Conservation (phyloP, 2,329 filamentous ascomycete genomes). For the Fusarium annulatum region DNA sequence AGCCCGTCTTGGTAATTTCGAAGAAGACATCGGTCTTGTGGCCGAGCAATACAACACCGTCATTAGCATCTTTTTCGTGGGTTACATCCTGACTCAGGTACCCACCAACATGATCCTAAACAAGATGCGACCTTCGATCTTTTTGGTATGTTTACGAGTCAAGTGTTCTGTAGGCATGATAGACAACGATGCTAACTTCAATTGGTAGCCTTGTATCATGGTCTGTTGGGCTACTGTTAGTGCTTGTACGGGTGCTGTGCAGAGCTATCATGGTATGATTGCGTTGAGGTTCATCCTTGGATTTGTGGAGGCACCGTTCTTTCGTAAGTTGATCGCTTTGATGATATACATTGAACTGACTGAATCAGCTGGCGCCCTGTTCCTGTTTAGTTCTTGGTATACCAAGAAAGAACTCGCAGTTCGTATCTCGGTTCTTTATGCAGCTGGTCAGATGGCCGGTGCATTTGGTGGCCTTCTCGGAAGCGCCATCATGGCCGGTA, state of each 20-base stretch:
- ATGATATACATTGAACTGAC: too few species aligned
- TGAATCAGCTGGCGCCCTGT: neutral
- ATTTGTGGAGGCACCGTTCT: constrained; percentile 14
- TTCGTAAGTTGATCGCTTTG: neutral
- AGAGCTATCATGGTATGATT: constrained; percentile 7
- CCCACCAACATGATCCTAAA: constrained; percentile 64
- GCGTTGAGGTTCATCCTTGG: constrained; percentile 15
- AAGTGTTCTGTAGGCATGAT: neutral
- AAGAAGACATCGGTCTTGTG: constrained; percentile 20
- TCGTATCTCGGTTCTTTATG: constrained; percentile 74
- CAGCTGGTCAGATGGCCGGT: constrained; percentile 75
- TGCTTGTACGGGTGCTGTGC: constrained; percentile 50
- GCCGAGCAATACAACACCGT: constrained; percentile 16
- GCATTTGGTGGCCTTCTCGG: constrained; percentile 76
- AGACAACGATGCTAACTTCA: neutral
- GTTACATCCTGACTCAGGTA: constrained; percentile 63
- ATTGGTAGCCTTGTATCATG: neutral
- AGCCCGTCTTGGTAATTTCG: constrained; percentile 17
- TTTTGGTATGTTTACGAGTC: constrained; percentile 31
- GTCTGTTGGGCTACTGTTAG: constrained; percentile 20
- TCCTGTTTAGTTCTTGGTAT: constrained; percentile 23
- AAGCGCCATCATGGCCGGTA: constrained; percentile 72
- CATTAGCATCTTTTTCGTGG: constrained; percentile 64
- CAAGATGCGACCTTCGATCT: constrained; percentile 61
- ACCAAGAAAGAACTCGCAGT: constrained; percentile 71